Evolutionary conservation across 768 basidiomycete genomes (phyloP).

Genomic region (Pleurotus tuber-regium): DNA sequence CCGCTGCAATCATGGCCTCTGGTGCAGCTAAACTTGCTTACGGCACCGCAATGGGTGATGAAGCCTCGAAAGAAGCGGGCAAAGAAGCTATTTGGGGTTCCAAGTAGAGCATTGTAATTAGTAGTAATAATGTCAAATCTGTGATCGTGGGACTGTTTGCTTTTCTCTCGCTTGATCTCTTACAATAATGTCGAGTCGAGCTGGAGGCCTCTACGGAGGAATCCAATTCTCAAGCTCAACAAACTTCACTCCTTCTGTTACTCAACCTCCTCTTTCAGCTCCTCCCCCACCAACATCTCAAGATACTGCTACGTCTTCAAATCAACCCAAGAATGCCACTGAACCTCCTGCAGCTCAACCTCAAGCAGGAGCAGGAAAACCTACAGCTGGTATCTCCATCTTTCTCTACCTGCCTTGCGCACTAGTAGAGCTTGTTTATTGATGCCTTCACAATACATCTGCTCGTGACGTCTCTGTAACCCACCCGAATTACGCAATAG

Average conservation of each 20-base stretch:
- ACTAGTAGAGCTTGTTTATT: slow-evolving; percentile 56
- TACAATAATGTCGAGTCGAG: slow-evolving; percentile 67
- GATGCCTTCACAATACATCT: slow-evolving; percentile 32
- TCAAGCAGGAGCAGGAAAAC: slow-evolving; percentile 37
- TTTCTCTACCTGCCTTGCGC: slow-evolving; percentile 43
- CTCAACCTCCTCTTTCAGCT: slow-evolving; percentile 12
- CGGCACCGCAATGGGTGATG: too few species aligned
- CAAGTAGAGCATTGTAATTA: too few species aligned
- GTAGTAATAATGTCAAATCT: too few species aligned
- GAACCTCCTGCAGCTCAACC: slow-evolving; percentile 21
- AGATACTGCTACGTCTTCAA: slow-evolving; percentile 19
- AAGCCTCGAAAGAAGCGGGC: too few species aligned
- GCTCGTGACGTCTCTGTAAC: slow-evolving; percentile 28
- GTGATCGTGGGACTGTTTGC: slow-evolving; percentile 11
- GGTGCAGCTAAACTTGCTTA: too few species aligned
- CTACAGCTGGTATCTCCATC: slow-evolving; percentile 58
- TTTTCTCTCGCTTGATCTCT: neutral
- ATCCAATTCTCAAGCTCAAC: slow-evolving; percentile 79
- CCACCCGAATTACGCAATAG: slow-evolving; percentile 38
- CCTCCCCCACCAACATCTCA: slow-evolving; percentile 16
- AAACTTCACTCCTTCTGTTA: slow-evolving; percentile 44
- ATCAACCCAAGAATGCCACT: slow-evolving; percentile 20
- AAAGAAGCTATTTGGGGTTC: too few species aligned
- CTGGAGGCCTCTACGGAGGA: slow-evolving; percentile 84
- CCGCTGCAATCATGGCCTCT: too few species aligned